Evolutionary conservation across 1,284 basidiomycete species (phyloP).

Genomic region (Sparassis latifolia): DNA sequence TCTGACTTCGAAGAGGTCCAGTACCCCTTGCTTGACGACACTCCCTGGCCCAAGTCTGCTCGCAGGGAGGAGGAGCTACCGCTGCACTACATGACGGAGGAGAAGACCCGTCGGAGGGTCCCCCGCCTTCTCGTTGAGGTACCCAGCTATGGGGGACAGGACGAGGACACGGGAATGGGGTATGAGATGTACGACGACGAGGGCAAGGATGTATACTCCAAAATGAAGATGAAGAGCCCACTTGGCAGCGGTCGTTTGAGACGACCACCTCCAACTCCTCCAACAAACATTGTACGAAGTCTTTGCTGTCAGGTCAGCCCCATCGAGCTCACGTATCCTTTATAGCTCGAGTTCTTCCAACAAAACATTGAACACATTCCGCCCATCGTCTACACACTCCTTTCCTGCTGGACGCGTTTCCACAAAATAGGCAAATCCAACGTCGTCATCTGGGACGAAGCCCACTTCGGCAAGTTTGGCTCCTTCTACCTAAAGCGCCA

Average conservation of each 20-base stretch:
- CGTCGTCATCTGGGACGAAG: conserved; percentile 96
- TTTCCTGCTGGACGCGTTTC: conserved; percentile 92
- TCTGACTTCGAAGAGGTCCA: conserved; percentile 68
- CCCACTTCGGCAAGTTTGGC: conserved; percentile 97
- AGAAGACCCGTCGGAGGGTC: conserved; percentile 57
- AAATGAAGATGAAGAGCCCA: conserved; percentile 43
- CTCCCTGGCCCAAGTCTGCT: conserved; percentile 27
- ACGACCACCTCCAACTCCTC: conserved; percentile 55
- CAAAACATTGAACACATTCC: conserved; percentile 83
- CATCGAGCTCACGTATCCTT: conserved; percentile 1
- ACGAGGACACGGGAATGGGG: conserved; percentile 29
- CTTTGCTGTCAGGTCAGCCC: background rate
- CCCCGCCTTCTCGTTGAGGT: conserved; percentile 36
- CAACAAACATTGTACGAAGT: conserved; percentile 58
- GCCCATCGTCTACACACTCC: conserved; percentile 83
- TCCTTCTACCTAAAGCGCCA: conserved; percentile 94
- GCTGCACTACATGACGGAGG: conserved; percentile 66
- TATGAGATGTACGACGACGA: conserved; percentile 49
- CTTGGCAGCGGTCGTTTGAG: conserved; percentile 56
- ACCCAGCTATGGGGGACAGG: conserved; percentile 28
- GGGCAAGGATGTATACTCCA: conserved; percentile 71
- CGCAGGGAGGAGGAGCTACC: conserved; percentile 52
- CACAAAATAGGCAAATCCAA: conserved; percentile 89
- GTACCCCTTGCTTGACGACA: conserved; percentile 41
- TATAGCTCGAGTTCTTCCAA: conserved; percentile 53